Base-by-base conservation (phyloP, 345 rosid genomes). In the Cardamine resedifolia region DNA sequence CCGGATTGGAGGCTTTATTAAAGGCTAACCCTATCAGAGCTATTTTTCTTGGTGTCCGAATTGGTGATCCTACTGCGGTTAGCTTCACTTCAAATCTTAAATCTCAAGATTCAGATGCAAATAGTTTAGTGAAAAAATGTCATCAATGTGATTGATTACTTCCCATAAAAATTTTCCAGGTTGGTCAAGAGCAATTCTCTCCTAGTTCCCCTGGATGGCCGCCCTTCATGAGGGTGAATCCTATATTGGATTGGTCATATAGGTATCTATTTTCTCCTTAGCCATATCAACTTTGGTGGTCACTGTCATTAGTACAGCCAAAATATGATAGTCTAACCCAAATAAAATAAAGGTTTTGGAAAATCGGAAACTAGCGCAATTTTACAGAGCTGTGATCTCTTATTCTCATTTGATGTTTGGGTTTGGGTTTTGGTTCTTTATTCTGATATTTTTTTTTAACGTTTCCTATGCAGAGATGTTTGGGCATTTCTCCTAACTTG, bases 181-280 rank as follows among this genome's bases (percentile, higher is more conserved):
- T 88, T 65, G 99, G 99, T 64, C 99, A 95, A 81, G 98, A 95
- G 76, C 99, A 88, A 69, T 95, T 95, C 77, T 95, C 98, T 47
- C 99, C 99, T 41, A 91, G 99, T 78, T 91, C 99, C 65, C 94
- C 96, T 43, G 99, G 99, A 56, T 95, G 99, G 99, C 98, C 99
- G 8, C 86, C 98, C 61, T 95, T 95, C 78, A 95, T 95, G 98
- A 88, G 99, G 79, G 94, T 95, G 77, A 95, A 95, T 88, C 99
- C 99, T 59, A 95, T 95, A 62, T 85, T 95, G 83, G 99, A 95
- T 84, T 95, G 99, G 99, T 95, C 99, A 5, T 91, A 90, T 82
- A 91, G 98, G 99, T 94, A 41, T 79, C 26, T 31, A 27, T 20
- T 70, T 30, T 27, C 51, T 76, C 47, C 26, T 19, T 70, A 34